phyloP scores from a whole-genome alignment of 352 stramenopile genomes.

The Pythium grandisporangium region DNA sequence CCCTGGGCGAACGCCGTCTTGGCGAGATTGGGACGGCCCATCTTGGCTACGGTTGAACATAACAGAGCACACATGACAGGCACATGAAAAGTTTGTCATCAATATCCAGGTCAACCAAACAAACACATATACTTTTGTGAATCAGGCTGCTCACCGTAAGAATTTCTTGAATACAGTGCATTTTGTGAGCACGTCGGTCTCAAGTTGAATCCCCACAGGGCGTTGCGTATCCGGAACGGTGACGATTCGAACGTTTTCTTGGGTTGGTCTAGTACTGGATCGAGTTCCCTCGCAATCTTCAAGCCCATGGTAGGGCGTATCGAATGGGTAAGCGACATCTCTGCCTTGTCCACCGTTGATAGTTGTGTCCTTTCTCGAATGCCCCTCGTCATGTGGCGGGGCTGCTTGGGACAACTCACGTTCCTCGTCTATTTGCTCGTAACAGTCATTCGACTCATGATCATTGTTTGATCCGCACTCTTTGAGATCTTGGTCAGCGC shows the following conservation, averaged over 20 bases:
- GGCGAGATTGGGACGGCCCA: too few relatives aligned
- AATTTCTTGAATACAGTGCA: constrained; percentile 24
- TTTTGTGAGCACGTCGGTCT: constrained; percentile 22
- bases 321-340: too few relatives aligned
- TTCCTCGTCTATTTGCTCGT: too few relatives aligned
- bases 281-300: constrained; percentile 12
- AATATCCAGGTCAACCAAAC: background rate
- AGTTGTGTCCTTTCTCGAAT: too few relatives aligned
- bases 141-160: constrained; percentile 6
- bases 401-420: too few relatives aligned
- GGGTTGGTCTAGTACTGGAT: background rate
- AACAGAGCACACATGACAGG: background rate
- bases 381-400: too few relatives aligned
- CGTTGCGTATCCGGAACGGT: constrained; percentile 15
- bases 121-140: background rate
- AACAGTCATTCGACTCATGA: too few relatives aligned
- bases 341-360: too few relatives aligned
- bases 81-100: too few relatives aligned
- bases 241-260: constrained; percentile 10
- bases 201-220: constrained; percentile 17
- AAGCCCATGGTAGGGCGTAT: constrained; percentile 6
- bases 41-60: too few relatives aligned
- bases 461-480: too few relatives aligned
- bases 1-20: constrained; percentile 1
- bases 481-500: too few relatives aligned